Evolutionary conservation across 148 eudicot genomes (phyloP).

Genomic region (Pharnaceum exiguum): DNA sequence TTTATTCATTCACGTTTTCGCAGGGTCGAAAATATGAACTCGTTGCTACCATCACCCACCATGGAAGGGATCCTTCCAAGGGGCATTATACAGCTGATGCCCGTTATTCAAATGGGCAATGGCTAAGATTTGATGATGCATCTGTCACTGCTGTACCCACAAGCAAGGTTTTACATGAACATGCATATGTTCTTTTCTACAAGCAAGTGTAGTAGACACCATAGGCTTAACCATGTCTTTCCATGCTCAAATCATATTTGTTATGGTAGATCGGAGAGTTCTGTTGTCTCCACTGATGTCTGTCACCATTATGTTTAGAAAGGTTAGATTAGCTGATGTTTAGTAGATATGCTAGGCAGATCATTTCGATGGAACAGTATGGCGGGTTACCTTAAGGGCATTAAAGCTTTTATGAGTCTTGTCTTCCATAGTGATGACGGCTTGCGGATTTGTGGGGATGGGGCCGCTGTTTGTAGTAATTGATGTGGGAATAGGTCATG

Average conservation of each 20-base stretch:
- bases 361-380: neutral
- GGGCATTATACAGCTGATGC: slow-evolving; percentile 98
- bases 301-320: neutral
- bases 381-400: slow-evolving; percentile 1
- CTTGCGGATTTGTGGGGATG: neutral
- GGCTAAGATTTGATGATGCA: slow-evolving; percentile 93
- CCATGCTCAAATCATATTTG: neutral
- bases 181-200: slow-evolving; percentile 93
- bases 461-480: slow-evolving; percentile 2
- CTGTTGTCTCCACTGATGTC: no score
- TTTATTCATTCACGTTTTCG: neutral
- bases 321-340: slow-evolving; percentile 14
- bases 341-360: neutral
- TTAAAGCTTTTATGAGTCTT: neutral
- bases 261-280: no score
- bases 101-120: slow-evolving; percentile 56
- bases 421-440: neutral
- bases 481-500: neutral
- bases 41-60: slow-evolving; percentile 89
- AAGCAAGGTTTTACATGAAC: slow-evolving; percentile 80
- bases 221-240: neutral
- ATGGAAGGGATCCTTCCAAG: slow-evolving; percentile 86
- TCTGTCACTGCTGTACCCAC: slow-evolving; percentile 55
- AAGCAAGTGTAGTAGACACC: slow-evolving; percentile 49
- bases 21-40: slow-evolving; percentile 87